Conservation (phyloP, 2,329 filamentous ascomycete genomes). For the Colletotrichum tamarilloi region DNA sequence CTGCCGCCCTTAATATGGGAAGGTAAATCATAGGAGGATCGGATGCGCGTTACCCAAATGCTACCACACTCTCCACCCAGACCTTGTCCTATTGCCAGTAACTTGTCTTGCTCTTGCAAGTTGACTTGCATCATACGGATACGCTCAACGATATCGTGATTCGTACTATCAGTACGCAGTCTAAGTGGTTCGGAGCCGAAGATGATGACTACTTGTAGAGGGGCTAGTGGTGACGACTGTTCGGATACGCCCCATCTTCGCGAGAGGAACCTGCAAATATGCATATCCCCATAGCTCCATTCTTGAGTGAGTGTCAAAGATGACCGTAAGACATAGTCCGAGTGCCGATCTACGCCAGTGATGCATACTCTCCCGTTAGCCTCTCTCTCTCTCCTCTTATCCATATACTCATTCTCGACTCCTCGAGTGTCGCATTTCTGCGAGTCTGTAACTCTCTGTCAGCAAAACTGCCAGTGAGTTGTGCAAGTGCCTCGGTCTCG, state of each 20-base stretch:
- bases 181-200: background rate
- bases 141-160: background rate
- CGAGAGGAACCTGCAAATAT: background rate
- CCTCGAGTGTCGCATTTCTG: too few species aligned
- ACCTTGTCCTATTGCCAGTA: background rate
- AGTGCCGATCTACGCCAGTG: background rate
- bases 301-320: background rate
- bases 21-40: conserved; percentile 28
- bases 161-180: too few species aligned
- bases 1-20: conserved; percentile 31
- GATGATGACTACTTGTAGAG: background rate
- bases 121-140: too few species aligned
- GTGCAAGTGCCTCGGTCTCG: background rate
- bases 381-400: too few species aligned
- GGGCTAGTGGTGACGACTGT: background rate
- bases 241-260: background rate
- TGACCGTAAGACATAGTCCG: background rate
- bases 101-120: background rate
- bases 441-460: background rate
- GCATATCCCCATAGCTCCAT: background rate
- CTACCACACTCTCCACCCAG: conserved; percentile 12
- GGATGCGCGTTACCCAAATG: conserved; percentile 1
- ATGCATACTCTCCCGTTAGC: background rate
- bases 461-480: background rate
- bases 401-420: background rate